Evolutionary conservation across 1,139 yeast genomes (phyloP).

Genomic region (Nakaseomyces uthaithaninus): DNA sequence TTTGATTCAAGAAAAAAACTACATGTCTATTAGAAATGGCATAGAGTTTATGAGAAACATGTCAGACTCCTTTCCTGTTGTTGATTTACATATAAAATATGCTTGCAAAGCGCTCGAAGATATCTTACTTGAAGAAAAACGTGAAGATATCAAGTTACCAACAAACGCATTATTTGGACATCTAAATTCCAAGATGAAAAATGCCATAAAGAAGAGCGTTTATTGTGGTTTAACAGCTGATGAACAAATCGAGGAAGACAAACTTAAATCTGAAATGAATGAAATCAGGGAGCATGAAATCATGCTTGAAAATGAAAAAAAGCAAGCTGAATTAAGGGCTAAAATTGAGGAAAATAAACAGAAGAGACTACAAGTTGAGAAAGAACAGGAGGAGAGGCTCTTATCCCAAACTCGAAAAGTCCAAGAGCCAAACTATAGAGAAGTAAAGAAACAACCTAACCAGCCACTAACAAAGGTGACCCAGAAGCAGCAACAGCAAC

Average conservation of each 20-base stretch:
- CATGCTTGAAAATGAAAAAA: conserved; percentile 28
- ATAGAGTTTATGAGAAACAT: conserved; percentile 69
- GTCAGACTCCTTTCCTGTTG: conserved; percentile 56
- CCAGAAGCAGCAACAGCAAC: background rate
- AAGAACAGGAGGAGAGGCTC: conserved; percentile 9
- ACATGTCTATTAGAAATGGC: conserved; percentile 75
- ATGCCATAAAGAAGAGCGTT: conserved; percentile 54
- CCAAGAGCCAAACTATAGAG: background rate
- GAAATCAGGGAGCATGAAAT: conserved; percentile 23
- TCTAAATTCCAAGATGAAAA: conserved; percentile 48
- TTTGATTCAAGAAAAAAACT: conserved; percentile 46
- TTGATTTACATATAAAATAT: conserved; percentile 58
- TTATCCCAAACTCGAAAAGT: background rate
- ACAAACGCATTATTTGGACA: conserved; percentile 73
- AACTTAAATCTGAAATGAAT: conserved; percentile 22
- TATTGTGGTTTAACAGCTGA: conserved; percentile 39
- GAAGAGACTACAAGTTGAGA: conserved; percentile 13
- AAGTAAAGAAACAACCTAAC: conserved; percentile 9
- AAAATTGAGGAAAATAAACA: conserved; percentile 19
- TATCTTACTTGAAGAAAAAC: conserved; percentile 46
- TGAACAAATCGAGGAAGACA: conserved; percentile 27
- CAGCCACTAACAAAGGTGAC: background rate
- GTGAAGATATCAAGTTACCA: conserved; percentile 78
- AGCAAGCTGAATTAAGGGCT: conserved; percentile 23
- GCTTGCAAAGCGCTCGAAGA: conserved; percentile 43